A percentile compares a stretch with the other conserved stretches of the same genome.
Conservation (phyloP, 805 yeast genomes). For the Candida patagonica region DNA sequence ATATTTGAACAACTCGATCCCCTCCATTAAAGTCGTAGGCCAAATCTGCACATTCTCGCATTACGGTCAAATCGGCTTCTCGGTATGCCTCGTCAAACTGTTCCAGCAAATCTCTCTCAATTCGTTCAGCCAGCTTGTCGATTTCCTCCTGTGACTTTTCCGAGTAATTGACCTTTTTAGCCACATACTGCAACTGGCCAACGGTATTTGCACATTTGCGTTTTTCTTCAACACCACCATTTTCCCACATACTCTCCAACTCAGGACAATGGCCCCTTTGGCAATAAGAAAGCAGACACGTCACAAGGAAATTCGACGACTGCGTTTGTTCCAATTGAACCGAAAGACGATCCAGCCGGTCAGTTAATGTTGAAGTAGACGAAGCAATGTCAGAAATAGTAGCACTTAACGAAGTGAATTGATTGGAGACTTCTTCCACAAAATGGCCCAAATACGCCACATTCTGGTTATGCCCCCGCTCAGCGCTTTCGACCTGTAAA, state of each 20-base stretch:
- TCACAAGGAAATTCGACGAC: slow-evolving; percentile 61
- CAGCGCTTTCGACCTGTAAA: slow-evolving; percentile 48
- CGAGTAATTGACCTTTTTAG: slow-evolving; percentile 38
- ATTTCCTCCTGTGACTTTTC: slow-evolving; percentile 33
- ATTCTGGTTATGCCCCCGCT: slow-evolving; percentile 57
- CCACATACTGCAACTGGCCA: slow-evolving; percentile 52
- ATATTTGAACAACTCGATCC: slow-evolving; percentile 67
- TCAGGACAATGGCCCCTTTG: slow-evolving; percentile 45
- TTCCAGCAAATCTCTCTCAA: slow-evolving; percentile 64
- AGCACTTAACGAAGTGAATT: slow-evolving; percentile 29
- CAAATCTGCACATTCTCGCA: slow-evolving; percentile 67
- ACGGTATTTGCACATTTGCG: slow-evolving; percentile 62
- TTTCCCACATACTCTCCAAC: slow-evolving; percentile 46
- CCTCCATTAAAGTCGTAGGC: slow-evolving; percentile 80
- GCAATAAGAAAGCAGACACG: slow-evolving; percentile 69
- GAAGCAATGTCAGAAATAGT: slow-evolving; percentile 23
- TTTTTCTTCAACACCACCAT: slow-evolving; percentile 38
- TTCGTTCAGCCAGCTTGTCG: slow-evolving; percentile 60
- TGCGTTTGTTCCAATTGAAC: slow-evolving; percentile 64
- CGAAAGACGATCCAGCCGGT: slow-evolving; percentile 32
- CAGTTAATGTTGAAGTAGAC: slow-evolving; percentile 24
- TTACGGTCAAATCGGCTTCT: slow-evolving; percentile 53
- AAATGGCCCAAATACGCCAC: slow-evolving; percentile 46
- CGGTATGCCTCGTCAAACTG: slow-evolving; percentile 69
- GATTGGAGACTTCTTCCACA: slow-evolving; percentile 29